Evolutionary conservation across 176 grass and related monocot genomes (phyloP).

Genomic region (Guadua angustifolia): DNA sequence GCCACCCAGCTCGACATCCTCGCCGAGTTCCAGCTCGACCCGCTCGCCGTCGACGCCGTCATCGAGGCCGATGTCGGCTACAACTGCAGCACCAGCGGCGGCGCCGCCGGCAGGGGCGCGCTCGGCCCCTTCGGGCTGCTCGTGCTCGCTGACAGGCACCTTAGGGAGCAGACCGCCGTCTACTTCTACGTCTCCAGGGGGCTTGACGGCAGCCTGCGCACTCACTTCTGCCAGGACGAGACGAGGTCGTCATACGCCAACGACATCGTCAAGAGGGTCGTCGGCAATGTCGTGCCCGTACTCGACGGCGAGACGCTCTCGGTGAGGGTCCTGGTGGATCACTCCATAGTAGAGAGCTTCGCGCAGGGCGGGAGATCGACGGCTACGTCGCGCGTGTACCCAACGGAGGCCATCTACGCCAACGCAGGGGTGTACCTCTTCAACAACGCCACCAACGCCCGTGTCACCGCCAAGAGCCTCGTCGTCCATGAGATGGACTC

Average conservation of each 20-base stretch:
- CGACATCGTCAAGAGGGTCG: conserved; percentile 82
- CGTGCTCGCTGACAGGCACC: conserved; percentile 62
- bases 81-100: conserved; percentile 81
- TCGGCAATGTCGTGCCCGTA: conserved; percentile 75
- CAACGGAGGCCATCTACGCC: conserved; percentile 75
- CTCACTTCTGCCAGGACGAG: conserved; percentile 98
- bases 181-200: conserved; percentile 83
- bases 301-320: conserved; percentile 63
- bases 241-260: conserved; percentile 68
- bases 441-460: conserved; percentile 78
- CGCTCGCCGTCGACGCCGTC: conserved; percentile 15
- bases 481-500: conserved; percentile 77
- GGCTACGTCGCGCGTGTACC: conserved; percentile 86
- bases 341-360: conserved; percentile 94
- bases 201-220: conserved; percentile 53
- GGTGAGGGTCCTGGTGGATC: conserved; percentile 79
- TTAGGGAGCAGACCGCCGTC: conserved; percentile 66
- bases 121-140: conserved; percentile 86
- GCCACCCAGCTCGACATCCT: conserved; percentile 86
- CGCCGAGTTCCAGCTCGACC: conserved; percentile 66
- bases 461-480: conserved; percentile 58
- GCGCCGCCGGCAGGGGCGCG: conserved; percentile 48
- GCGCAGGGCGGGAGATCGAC: conserved; percentile 65
- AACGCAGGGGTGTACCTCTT: conserved; percentile 77
- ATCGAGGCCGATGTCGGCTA: conserved; percentile 63